Evolutionary conservation across 192 early-diverging fungal species (phyloP).

Genomic region (Lobosporangium transversale): DNA sequence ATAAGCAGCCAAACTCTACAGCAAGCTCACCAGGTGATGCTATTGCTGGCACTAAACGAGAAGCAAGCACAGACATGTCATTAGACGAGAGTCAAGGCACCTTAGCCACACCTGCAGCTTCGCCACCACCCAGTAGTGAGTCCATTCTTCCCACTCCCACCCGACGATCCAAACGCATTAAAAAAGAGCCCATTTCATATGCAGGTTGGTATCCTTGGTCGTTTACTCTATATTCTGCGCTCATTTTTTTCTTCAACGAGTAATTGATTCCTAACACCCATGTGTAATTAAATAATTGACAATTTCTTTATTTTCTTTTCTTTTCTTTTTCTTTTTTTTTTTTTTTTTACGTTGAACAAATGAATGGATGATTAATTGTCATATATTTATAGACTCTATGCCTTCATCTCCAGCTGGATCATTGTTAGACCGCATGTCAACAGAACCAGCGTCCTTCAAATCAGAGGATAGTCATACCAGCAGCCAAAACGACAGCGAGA

Average conservation of each 20-base stretch:
- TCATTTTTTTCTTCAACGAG: too few relatives aligned
- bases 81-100: constrained; percentile 22
- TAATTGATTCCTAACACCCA: too few relatives aligned
- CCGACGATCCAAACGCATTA: constrained; percentile 44
- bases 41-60: constrained; percentile 17
- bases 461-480: too few relatives aligned
- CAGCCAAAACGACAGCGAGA: too few relatives aligned
- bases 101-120: constrained; percentile 32
- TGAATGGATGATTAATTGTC: too few relatives aligned
- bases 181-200: constrained; percentile 43
- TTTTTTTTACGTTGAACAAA: too few relatives aligned
- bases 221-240: not conserved
- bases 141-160: constrained; percentile 13
- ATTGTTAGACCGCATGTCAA: constrained; percentile 19
- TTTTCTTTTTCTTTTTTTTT: too few relatives aligned
- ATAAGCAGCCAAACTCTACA: constrained; percentile 15
- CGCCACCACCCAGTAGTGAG: constrained; percentile 22
- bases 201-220: constrained; percentile 3
- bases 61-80: constrained; percentile 28
- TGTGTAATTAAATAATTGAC: too few relatives aligned
- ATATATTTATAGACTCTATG: constrained; percentile 16
- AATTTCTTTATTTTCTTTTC: too few relatives aligned
- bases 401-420: constrained; percentile 41
- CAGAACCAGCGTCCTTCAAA: constrained; percentile 22
- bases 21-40: constrained; percentile 1